Base-by-base conservation (phyloP, 441 rosid species). In the Biscutella laevigata region DNA sequence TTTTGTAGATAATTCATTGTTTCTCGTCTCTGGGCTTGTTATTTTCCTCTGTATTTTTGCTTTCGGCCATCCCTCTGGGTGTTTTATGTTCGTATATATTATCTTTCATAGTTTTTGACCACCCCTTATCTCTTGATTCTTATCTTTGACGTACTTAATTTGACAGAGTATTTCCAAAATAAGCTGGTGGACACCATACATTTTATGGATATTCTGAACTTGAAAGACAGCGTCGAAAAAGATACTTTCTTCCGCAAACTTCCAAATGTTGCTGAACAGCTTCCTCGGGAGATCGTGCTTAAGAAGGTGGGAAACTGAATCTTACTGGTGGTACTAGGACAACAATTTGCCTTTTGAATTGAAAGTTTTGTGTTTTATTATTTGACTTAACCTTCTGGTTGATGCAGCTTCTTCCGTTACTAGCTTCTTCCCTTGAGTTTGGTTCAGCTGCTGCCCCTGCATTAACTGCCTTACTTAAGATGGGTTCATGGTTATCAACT, bases 111-210 rank as follows among this genome's bases (percentile, higher is more conserved):
- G 41, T 15, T 54, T 42, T 44, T 16, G 16, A 8, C 29, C 47
- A 25, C 57, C 34, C 35, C 52, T 15, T n/a, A n/a, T n/a, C n/a
- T n/a, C n/a, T n/a, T n/a, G n/a, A n/a, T n/a, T 55, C 33, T 37
- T 26, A 20, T 45, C 35, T 44, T 67, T 30, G 39, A 53, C 54
- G 51, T 54, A 20, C 44, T 39, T 75, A 70, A 57, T 43, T 73
- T 79, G 76, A 48, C 89, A 94, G 99, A 86, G 72, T 94, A 94
- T 75, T 89, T 89, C 68, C 96, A 94, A 71, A 94, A 94, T 72
- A 94, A 94, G 76, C 78, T 94, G 91, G 99, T 94, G 77, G 96
- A 89, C 77, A 94, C 99, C 30, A 89, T 94, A 73, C 99, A 86
- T 73, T 94, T 94, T 67, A 89, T 94, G 97, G 97, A 94, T 68